Percentiles rank a stretch among this genome's conserved stretches.
Conservation (phyloP, 129 eudicot genomes). For the Flaveria trinervia region DNA sequence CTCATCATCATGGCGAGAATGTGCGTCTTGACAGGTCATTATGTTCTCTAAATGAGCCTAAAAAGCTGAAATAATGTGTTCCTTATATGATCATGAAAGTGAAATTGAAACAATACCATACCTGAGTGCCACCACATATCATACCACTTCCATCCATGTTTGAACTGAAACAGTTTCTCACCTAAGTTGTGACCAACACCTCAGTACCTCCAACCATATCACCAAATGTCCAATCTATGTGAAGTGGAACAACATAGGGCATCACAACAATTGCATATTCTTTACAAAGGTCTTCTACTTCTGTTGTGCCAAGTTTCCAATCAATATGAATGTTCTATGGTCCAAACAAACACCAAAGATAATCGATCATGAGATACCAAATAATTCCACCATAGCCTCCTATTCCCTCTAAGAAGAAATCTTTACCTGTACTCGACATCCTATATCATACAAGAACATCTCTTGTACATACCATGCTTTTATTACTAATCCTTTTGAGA, state of each 20-base stretch:
- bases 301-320: neutral
- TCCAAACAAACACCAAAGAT: neutral
- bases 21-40: neutral
- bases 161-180: neutral
- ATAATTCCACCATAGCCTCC: neutral
- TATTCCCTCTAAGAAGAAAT: too few relatives aligned
- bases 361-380: neutral
- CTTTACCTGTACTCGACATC: too few relatives aligned
- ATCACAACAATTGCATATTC: neutral
- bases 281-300: neutral
- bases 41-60: neutral
- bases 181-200: neutral
- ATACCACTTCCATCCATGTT: neutral
- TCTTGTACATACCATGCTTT: neutral
- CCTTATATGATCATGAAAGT: neutral
- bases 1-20: neutral
- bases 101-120: neutral
- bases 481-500: neutral
- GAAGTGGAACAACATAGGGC: neutral
- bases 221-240: neutral
- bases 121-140: neutral
- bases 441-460: neutral
- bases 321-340: neutral
- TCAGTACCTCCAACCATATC: neutral
- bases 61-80: neutral